These are phyloP conservation scores for Euphrasia arctica DNA, from an alignment of 305 asterid species.

Conservation along the genomic window DNA sequence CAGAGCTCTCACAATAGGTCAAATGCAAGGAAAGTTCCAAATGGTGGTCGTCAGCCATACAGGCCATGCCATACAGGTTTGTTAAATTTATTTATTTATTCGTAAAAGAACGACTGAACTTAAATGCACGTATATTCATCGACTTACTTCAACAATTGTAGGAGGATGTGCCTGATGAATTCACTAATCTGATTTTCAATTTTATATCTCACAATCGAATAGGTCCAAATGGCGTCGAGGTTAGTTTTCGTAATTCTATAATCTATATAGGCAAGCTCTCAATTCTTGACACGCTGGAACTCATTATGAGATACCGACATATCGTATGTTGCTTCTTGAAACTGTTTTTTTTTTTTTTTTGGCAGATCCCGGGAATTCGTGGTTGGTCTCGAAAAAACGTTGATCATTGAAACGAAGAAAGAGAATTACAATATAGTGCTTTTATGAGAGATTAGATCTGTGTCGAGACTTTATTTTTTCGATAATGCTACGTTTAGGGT, in stretches of 20 bases:
- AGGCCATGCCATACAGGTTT: slow-evolving; percentile 97
- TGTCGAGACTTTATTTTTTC: background rate
- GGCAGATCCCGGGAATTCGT: slow-evolving; percentile 74
- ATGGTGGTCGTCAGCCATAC: slow-evolving; percentile 93
- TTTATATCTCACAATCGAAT: slow-evolving; percentile 79
- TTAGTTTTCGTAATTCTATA: slow-evolving; percentile 28
- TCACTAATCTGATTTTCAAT: slow-evolving; percentile 58
- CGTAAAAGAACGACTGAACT: background rate
- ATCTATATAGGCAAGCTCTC: background rate
- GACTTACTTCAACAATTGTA: slow-evolving; percentile 31
- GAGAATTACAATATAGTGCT: background rate
- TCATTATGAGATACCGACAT: background rate
- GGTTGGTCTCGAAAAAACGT: slow-evolving; percentile 37
- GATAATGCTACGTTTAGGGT: slow-evolving; percentile 10
- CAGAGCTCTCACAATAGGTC: slow-evolving; percentile 97
- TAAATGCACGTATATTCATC: slow-evolving; percentile 14
- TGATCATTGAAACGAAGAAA: slow-evolving; percentile 7
- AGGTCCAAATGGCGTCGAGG: slow-evolving; percentile 84
- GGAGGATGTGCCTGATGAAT: slow-evolving; percentile 97
- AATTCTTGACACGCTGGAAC: slow-evolving; percentile 1
- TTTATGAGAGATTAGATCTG: slow-evolving; percentile 3
- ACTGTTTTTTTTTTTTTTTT: slow-evolving; percentile 6
- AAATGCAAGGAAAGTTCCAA: slow-evolving; percentile 99
- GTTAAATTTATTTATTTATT: background rate
- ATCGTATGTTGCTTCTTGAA: background rate